Base-by-base conservation (phyloP, 129 eudicot genomes). In the Flaveria robusta region DNA sequence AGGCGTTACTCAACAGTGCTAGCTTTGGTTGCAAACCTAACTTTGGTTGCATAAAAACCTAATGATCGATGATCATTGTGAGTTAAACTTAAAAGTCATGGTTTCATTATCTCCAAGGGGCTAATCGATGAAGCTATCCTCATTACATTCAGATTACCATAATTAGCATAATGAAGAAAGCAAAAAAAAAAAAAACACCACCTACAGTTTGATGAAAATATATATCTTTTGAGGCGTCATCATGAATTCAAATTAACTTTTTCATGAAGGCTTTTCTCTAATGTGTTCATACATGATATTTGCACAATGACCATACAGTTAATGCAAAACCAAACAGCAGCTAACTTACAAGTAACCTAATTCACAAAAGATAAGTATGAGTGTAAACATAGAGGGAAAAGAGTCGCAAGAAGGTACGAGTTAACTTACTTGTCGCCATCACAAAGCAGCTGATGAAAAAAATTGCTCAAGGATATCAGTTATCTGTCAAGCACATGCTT, bases 351-450 rank as follows among this genome's bases (percentile, higher is more conserved):
- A 7, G 42, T 72, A 31, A 31, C 16, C 29, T 54, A 19, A 72
- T 6, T 20, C 51, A 20, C 31, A 46, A 12, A 68, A 68, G 18
- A 15, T 8, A 2, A 43, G 20, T 11, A 9, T 19, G 34, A 22
- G 8, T 19, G 13, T 4, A 31, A 24, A 34, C 63, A 20, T 68
- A 43, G 23, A 46, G 73, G 8, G 8, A 14, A 23, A 26, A 15
- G 6, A 16, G 18, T 31, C 26, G 14, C 69, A 76, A 6, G 20
- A 34, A 78, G 69, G 77, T 71, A 71, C 22, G 24, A 37, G 15
- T 24, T 11, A 71, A 64, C 83, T 72, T 79, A 79, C 83, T 79
- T 72, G 83, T 72, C 5, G 83, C 83, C 83, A 79, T 79, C 27
- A 50, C 63, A 71, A 58, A 62, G 51, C 71, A 45, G 82, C 60